Evolutionary conservation across 1,284 basidiomycete genomes (phyloP).

Genomic region (Hemileccinum hortonii): DNA sequence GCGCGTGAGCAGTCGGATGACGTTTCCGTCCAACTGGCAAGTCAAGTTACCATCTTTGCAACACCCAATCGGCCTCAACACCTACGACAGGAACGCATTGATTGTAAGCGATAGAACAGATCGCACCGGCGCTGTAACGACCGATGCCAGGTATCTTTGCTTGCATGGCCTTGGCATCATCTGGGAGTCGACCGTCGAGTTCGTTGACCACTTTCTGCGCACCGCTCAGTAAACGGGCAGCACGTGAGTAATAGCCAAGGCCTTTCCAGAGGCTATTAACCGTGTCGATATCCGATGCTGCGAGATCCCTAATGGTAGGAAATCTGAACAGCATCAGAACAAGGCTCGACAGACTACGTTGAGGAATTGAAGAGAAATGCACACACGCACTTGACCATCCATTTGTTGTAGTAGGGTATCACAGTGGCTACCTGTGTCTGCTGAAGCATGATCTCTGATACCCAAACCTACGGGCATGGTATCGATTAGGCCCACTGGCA

Average conservation of each 20-base stretch:
- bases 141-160: slow-evolving; percentile 87
- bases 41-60: background rate
- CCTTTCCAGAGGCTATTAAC: slow-evolving; percentile 90
- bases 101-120: slow-evolving; percentile 88
- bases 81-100: slow-evolving; percentile 80
- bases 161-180: slow-evolving; percentile 79
- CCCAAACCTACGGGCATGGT: slow-evolving; percentile 62
- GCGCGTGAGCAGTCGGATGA: slow-evolving; percentile 79
- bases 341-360: background rate
- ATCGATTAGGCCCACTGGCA: background rate
- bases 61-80: slow-evolving; percentile 9
- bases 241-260: slow-evolving; percentile 89
- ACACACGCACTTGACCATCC: slow-evolving; percentile 70
- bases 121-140: slow-evolving; percentile 87
- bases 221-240: slow-evolving; percentile 73
- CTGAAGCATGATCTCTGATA: slow-evolving; percentile 96
- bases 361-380: background rate
- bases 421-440: slow-evolving; percentile 92
- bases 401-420: slow-evolving; percentile 84
- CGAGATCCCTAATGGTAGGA: slow-evolving; percentile 80
- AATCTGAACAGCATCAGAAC: slow-evolving; percentile 51
- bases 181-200: slow-evolving; percentile 72
- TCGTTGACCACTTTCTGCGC: slow-evolving; percentile 75
- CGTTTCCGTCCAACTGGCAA: slow-evolving; percentile 85
- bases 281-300: slow-evolving; percentile 73